Evolutionary conservation across 1,284 basidiomycete species (phyloP).

Genomic region (Trametes pubescens): DNA sequence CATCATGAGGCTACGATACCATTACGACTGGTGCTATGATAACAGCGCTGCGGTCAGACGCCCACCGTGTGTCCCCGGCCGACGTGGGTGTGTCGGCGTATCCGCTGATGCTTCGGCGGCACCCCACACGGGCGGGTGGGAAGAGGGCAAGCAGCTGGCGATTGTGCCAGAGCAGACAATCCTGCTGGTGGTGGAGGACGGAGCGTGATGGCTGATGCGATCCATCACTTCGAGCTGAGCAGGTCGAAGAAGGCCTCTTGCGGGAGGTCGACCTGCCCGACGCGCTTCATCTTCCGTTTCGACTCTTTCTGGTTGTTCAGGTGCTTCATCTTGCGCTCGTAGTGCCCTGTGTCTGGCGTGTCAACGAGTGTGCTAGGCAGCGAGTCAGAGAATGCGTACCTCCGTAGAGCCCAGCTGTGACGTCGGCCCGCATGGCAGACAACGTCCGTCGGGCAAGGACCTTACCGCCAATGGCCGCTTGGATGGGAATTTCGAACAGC

Average conservation of each 20-base stretch:
- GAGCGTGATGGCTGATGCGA: not conserved
- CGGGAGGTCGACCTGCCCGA: constrained; percentile 89
- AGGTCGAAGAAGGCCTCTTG: constrained; percentile 93
- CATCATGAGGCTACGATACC: constrained; percentile 12
- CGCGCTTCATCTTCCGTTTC: constrained; percentile 85
- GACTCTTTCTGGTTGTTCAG: constrained; percentile 93
- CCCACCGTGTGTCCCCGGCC: no score
- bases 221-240: constrained; percentile 53
- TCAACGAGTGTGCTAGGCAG: not conserved
- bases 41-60: constrained; percentile 14
- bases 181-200: not conserved
- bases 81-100: not conserved
- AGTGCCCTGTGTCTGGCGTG: constrained; percentile 66
- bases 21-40: constrained; percentile 18
- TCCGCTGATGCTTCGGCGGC: not conserved
- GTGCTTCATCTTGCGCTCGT: constrained; percentile 92
- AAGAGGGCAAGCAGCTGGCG: not conserved
- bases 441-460: constrained; percentile 92
- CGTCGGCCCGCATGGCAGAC: constrained; percentile 90
- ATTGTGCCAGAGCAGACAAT: no score
- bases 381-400: constrained; percentile 52
- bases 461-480: constrained; percentile 86
- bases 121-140: not conserved
- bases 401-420: constrained; percentile 94
- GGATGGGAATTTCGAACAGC: constrained; percentile 93